These are phyloP conservation scores for Phaeosphaeriaceae sp. DNA, from an alignment of 2,329 filamentous ascomycete species.

Conservation along the genomic window DNA sequence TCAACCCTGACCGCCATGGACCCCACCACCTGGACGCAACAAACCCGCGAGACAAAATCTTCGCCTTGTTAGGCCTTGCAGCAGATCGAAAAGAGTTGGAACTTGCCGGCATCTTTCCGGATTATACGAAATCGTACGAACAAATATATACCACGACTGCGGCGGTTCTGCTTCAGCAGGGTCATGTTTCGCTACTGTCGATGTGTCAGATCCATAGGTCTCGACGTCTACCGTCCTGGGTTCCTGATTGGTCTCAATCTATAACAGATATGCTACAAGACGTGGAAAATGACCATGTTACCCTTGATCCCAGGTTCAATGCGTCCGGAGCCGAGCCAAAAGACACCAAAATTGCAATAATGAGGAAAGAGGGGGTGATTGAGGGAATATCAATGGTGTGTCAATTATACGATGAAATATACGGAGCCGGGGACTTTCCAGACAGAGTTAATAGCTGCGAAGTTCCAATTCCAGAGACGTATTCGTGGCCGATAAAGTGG, in stretches of 20 bases:
- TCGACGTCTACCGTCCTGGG: conserved; percentile 12
- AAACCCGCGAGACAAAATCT: conserved; percentile 20
- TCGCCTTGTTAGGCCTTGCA: conserved; percentile 20
- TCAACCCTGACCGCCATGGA: conserved; percentile 2
- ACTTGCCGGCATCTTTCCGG: conserved; percentile 6
- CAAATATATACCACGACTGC: conserved; percentile 9
- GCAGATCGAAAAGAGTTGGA: conserved; percentile 17
- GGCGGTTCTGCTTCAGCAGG: conserved; percentile 16
- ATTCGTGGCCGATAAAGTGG: conserved; percentile 10
- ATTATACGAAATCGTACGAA: conserved; percentile 12
- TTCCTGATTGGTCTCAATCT: conserved; percentile 18
- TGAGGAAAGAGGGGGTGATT: neutral
- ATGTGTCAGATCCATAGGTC: conserved; percentile 6
- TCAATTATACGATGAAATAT: neutral
- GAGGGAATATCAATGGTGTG: neutral
- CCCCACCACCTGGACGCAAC: conserved; percentile 17
- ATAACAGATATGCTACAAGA: conserved; percentile 16
- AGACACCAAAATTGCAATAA: neutral
- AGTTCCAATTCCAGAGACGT: conserved; percentile 5
- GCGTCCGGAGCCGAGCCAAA: neutral
- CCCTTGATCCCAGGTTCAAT: conserved; percentile 11
- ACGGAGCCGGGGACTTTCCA: neutral
- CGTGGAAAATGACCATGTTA: conserved; percentile 13
- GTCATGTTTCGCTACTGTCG: conserved; percentile 18
- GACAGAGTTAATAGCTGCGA: no score